Evolutionary conservation across 176 grass and related monocot genomes (phyloP).

Genomic region (Hyparrhenia diplandra): DNA sequence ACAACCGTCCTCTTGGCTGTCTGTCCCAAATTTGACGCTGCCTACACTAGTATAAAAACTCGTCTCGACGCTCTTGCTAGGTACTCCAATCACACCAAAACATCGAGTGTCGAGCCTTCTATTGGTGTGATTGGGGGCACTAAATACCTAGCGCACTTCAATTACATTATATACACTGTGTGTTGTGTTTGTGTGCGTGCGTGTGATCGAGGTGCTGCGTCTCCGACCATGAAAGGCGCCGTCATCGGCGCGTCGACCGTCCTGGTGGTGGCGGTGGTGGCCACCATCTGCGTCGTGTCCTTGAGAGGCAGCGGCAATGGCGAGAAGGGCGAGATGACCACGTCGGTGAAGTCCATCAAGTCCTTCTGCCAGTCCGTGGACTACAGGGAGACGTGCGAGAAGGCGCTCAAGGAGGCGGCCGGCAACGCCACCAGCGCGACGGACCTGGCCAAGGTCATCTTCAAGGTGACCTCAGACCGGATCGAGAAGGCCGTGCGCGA

Average conservation of each 20-base stretch:
- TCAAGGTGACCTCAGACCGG: slow-evolving; percentile 51
- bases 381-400: slow-evolving; percentile 66
- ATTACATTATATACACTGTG: not conserved
- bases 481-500: slow-evolving; percentile 45
- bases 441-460: slow-evolving; percentile 61
- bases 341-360: slow-evolving; percentile 57
- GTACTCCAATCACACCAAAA: slow-evolving; percentile 24
- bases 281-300: slow-evolving; percentile 49
- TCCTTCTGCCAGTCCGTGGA: slow-evolving; percentile 65
- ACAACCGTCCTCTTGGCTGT: slow-evolving; percentile 11
- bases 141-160: not conserved
- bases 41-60: not conserved
- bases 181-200: not conserved
- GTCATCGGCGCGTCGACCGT: slow-evolving; percentile 48
- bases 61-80: not conserved
- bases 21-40: slow-evolving; percentile 2
- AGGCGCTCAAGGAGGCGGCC: slow-evolving; percentile 31
- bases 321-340: not conserved
- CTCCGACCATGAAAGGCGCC: slow-evolving; percentile 29
- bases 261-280: slow-evolving; percentile 64
- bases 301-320: not conserved
- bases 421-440: slow-evolving; percentile 45
- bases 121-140: slow-evolving; percentile 14
- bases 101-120: not conserved
- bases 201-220: not conserved